Evolutionary conservation across 2,329 filamentous ascomycete genomes (phyloP).

Genomic region (Trichoderma harzianum): DNA sequence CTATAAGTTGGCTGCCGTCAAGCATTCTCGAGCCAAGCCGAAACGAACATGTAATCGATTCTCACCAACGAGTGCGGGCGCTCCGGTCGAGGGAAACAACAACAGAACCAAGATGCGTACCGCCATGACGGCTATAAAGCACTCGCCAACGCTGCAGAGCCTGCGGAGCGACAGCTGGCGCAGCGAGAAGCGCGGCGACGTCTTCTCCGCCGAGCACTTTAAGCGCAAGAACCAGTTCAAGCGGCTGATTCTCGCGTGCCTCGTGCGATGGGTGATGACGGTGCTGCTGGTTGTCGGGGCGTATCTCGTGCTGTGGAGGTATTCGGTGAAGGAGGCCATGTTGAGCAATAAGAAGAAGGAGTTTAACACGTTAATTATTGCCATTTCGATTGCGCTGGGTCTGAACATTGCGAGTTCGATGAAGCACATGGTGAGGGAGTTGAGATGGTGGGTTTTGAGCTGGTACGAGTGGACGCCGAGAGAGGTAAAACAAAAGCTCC

Average conservation of each 20-base stretch:
- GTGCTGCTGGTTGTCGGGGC: slow-evolving; percentile 28
- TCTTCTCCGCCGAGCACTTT: slow-evolving; percentile 26
- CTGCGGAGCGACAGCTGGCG: slow-evolving; percentile 20
- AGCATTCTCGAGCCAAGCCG: not conserved
- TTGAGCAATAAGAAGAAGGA: slow-evolving; percentile 35
- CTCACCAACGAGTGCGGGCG: not conserved
- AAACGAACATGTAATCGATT: slow-evolving; percentile 7
- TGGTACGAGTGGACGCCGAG: slow-evolving; percentile 33
- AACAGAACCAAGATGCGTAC: slow-evolving; percentile 4
- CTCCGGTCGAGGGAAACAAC: not conserved
- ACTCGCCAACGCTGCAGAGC: slow-evolving; percentile 4
- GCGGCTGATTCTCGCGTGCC: slow-evolving; percentile 20
- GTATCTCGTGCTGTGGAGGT: slow-evolving; percentile 30
- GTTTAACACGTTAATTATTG: slow-evolving; percentile 45
- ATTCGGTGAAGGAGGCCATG: slow-evolving; percentile 30
- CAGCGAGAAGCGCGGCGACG: slow-evolving; percentile 18
- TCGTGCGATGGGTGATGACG: slow-evolving; percentile 30
- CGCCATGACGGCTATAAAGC: not conserved
- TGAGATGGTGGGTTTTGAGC: slow-evolving; percentile 46
- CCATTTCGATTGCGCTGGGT: slow-evolving; percentile 40
- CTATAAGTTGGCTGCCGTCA: not conserved
- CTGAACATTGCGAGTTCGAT: slow-evolving; percentile 42
- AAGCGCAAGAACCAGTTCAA: slow-evolving; percentile 23
- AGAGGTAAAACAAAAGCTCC: slow-evolving; percentile 35
- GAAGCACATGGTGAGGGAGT: slow-evolving; percentile 41